Evolutionary conservation across 2,329 filamentous ascomycete genomes (phyloP), one percentile per base, ranked within the genome.

Genomic region (Scedosporium dehoogii): DNA sequence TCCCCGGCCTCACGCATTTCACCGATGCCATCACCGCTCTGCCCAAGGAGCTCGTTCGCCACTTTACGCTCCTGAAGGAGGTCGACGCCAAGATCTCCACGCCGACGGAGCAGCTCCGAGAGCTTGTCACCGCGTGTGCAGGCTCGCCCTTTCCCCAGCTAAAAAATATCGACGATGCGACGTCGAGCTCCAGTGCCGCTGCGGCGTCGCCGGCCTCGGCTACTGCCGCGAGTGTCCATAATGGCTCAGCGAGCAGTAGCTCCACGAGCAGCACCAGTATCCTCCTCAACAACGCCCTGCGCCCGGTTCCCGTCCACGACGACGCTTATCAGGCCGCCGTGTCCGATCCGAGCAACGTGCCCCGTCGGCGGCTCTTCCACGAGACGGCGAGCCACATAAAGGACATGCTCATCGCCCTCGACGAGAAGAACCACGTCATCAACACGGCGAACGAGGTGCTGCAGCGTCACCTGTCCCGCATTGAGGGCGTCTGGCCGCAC

Each of bases 361-460:
- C 81, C 60, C 85, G 87, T 66, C 86, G 91, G 67, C 84, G 89
- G 69, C 79, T 92, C 51, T 96, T 93, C 72, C 85, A 87, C 69
- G 87, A 91, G 64, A 86, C 93, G 61, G 87, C 91, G 44, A 81
- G 86, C 68, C 88, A 89, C 66, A 87, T 96, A 60, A 85, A 88
- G 67, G 89, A 92, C 68, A 89, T 97, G 80, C 85, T 97, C 55
- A 85, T 91, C 58, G 93, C 92, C 1, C 83, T 97, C 44, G 94
- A 99, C 71, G 94, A 99, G 76, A 99, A 99, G 77, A 96, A 97
- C 68, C 92, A 97, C 68, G 94, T 99, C 68, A 89, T 97, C 63
- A 89, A 90, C 44, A 96, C 93, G 16, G 93, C 94, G 62, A 94
- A 93, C 69, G 90, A 96, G 68, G 91, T 92, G 56, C 84, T 97